These are phyloP conservation scores for Borovskyia barvae DNA, from an alignment of 208 protist species.

Conservation along the genomic window DNA sequence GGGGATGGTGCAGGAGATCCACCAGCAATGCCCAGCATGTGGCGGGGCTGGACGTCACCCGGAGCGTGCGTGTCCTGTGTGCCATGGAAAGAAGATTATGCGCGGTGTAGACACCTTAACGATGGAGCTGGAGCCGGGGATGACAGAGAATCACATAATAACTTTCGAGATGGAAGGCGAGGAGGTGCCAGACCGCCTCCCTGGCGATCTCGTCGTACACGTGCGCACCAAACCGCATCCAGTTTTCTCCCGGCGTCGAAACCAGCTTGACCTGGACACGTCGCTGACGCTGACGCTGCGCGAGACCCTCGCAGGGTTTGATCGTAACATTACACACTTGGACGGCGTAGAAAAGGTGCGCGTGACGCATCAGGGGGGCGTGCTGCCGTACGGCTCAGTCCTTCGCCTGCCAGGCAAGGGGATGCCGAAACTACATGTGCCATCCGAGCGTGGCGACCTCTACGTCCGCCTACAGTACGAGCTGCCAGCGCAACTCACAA, in stretches of 20 bases:
- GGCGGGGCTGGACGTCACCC: constrained; percentile 77
- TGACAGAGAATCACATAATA: constrained; percentile 62
- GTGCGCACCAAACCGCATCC: constrained; percentile 59
- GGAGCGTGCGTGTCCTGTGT: constrained; percentile 69
- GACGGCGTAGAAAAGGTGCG: constrained; percentile 69
- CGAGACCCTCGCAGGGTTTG: constrained; percentile 91
- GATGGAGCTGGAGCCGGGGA: constrained; percentile 73
- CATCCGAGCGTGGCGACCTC: constrained; percentile 88
- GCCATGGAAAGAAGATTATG: constrained; percentile 71
- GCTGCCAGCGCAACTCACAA: constrained; percentile 65
- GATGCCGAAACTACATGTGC: constrained; percentile 88
- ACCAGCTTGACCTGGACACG: constrained; percentile 81
- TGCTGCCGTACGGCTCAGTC: constrained; percentile 73
- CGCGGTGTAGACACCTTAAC: constrained; percentile 33
- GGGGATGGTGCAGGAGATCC: constrained; percentile 73
- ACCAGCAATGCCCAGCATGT: constrained; percentile 84
- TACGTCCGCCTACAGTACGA: constrained; percentile 80
- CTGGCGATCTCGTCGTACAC: constrained; percentile 76
- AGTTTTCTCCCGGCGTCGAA: constrained; percentile 70
- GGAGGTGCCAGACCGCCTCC: constrained; percentile 68
- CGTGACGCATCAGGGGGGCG: constrained; percentile 12
- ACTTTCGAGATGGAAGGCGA: constrained; percentile 87
- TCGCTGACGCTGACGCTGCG: constrained; percentile 73
- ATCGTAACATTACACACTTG: constrained; percentile 76
- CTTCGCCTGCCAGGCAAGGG: constrained; percentile 80